Percentiles rank a stretch among this genome's conserved stretches.
These are phyloP conservation scores for Erucastrum elatum DNA, from an alignment of 345 rosid species.

Conservation along the genomic window DNA sequence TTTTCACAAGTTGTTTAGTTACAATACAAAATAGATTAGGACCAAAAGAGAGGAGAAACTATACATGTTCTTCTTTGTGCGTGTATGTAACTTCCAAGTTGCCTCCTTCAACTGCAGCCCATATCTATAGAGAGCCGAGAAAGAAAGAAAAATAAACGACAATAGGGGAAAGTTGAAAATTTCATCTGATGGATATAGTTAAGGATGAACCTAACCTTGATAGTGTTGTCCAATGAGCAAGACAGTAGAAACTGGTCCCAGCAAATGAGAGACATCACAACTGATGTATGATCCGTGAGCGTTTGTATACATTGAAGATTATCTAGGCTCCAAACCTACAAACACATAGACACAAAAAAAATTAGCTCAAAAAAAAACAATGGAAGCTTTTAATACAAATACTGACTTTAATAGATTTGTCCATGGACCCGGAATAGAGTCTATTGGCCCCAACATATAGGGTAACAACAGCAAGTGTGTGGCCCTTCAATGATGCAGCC, in stretches of 20 bases:
- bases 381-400: neutral
- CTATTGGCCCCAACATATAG: conserved; percentile 89
- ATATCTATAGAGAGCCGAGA: conserved; percentile 55
- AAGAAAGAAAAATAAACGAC: neutral
- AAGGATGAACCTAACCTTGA: conserved; percentile 54
- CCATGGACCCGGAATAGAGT: conserved; percentile 97
- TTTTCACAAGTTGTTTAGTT: conserved; percentile 4
- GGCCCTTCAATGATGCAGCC: conserved; percentile 73
- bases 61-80: conserved; percentile 88
- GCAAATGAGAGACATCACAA: conserved; percentile 95
- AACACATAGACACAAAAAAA: neutral
- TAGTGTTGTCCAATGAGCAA: conserved; percentile 87
- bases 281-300: conserved; percentile 68
- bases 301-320: conserved; percentile 89
- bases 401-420: conserved; percentile 74
- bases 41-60: conserved; percentile 9
- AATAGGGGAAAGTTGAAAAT: neutral
- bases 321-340: conserved; percentile 89
- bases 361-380: conserved; percentile 18
- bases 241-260: conserved; percentile 99
- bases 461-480: conserved; percentile 69
- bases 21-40: neutral
- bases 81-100: conserved; percentile 88
- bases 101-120: conserved; percentile 93
- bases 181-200: neutral